Conservation (phyloP, 805 yeast genomes). For the Sugiyamaella valdiviana region DNA sequence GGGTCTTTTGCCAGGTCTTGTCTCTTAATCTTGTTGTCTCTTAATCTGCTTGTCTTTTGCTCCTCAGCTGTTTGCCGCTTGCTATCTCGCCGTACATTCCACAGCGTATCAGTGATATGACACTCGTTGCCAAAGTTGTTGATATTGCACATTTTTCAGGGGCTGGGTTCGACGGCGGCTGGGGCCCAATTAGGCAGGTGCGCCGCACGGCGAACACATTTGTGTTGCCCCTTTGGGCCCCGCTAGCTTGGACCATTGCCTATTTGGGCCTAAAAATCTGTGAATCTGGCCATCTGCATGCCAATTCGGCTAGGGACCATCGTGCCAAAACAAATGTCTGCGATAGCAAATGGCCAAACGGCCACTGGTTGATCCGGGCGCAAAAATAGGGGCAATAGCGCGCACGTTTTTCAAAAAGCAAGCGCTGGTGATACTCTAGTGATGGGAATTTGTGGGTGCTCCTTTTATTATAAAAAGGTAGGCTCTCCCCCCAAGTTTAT, state of each 20-base stretch:
- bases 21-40: too few relatives aligned
- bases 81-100: too few relatives aligned
- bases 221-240: background rate
- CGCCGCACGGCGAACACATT: background rate
- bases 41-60: too few relatives aligned
- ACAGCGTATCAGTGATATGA: background rate
- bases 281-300: background rate
- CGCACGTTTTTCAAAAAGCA: background rate
- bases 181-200: background rate
- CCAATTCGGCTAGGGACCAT: background rate
- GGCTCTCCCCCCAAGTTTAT: background rate
- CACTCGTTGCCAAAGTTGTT: background rate
- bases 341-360: background rate
- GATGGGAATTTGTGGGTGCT: background rate
- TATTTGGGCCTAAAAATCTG: background rate
- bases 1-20: too few relatives aligned
- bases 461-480: background rate
- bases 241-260: background rate
- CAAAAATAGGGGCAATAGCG: background rate
- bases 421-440: too few relatives aligned
- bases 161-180: background rate
- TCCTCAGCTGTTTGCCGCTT: too few relatives aligned
- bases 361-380: background rate
- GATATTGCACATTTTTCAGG: background rate
- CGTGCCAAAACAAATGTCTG: background rate